These are phyloP conservation scores for Echites panduratus DNA, from an alignment of 257 asterid species.

Conservation along the genomic window DNA sequence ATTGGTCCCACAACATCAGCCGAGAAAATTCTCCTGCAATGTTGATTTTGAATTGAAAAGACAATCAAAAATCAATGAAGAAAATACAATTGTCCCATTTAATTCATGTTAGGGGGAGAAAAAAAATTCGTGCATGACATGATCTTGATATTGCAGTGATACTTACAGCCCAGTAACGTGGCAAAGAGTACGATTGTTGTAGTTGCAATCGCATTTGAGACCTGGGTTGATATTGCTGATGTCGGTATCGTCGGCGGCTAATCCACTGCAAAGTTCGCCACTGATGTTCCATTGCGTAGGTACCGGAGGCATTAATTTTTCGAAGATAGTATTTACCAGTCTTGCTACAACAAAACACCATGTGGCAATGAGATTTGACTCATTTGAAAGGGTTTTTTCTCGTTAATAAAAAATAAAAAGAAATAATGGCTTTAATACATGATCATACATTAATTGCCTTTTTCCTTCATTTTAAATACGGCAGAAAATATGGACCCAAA, in stretches of 20 bases:
- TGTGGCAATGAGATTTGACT: no score
- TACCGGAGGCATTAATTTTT: constrained; percentile 31
- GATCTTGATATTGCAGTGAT: background rate
- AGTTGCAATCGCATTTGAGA: constrained; percentile 60
- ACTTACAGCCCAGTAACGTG: constrained; percentile 21
- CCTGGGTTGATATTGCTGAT: constrained; percentile 32
- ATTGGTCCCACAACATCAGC: constrained; percentile 34
- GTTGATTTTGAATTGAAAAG: background rate
- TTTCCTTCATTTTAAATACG: no score
- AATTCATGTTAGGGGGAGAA: no score
- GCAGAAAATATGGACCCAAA: no score
- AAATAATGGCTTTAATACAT: no score
- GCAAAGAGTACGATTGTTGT: constrained; percentile 32
- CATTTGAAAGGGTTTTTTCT: background rate
- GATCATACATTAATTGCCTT: no score
- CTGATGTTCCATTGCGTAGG: constrained; percentile 47
- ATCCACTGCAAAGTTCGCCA: constrained; percentile 60
- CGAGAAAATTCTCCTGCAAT: constrained; percentile 44
- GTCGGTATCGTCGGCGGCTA: constrained; percentile 32
- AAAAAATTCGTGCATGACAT: no score
- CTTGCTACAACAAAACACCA: constrained; percentile 32
- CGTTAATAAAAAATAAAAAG: no score
- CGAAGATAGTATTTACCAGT: constrained; percentile 44
- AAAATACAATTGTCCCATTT: background rate
- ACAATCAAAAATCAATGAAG: background rate